phyloP scores from a whole-genome alignment of 2,329 filamentous ascomycete species.

The Chaetomium olivaceum region DNA sequence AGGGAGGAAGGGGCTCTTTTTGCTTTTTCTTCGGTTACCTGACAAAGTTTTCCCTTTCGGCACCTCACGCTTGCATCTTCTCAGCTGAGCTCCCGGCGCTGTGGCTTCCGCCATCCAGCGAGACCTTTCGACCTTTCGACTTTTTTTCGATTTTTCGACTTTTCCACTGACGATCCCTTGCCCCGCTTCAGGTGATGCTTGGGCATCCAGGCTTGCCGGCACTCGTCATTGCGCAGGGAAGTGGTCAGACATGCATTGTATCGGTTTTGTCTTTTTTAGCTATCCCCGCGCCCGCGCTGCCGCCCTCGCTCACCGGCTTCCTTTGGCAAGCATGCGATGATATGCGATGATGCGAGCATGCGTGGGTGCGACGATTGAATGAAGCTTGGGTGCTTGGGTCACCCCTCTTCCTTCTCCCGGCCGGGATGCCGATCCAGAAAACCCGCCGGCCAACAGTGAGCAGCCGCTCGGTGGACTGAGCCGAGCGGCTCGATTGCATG shows the following conservation, averaged over 20 bases:
- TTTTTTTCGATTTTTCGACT: too few species aligned
- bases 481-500: slow-evolving; percentile 14
- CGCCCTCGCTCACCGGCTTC: slow-evolving; percentile 11
- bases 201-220: background rate
- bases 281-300: background rate
- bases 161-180: slow-evolving; percentile 8
- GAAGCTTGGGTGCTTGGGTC: background rate
- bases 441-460: background rate
- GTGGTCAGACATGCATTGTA: slow-evolving; percentile 25
- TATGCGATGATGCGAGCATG: too few species aligned
- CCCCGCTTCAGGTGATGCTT: slow-evolving; percentile 6
- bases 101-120: background rate
- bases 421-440: slow-evolving; percentile 1
- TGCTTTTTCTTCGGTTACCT: background rate
- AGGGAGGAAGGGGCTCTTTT: background rate
- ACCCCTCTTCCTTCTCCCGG: background rate
- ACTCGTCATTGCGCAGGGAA: slow-evolving; percentile 23
- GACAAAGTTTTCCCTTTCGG: background rate
- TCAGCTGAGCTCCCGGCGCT: slow-evolving; percentile 1
- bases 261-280: slow-evolving; percentile 2
- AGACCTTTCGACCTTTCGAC: background rate
- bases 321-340: background rate
- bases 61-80: background rate
- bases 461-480: background rate
- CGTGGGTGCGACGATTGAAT: background rate